A percentile compares a stretch with the other conserved stretches of the same genome.
phyloP scores from a whole-genome alignment of 1,139 yeast species.

The Spathaspora sp. region DNA sequence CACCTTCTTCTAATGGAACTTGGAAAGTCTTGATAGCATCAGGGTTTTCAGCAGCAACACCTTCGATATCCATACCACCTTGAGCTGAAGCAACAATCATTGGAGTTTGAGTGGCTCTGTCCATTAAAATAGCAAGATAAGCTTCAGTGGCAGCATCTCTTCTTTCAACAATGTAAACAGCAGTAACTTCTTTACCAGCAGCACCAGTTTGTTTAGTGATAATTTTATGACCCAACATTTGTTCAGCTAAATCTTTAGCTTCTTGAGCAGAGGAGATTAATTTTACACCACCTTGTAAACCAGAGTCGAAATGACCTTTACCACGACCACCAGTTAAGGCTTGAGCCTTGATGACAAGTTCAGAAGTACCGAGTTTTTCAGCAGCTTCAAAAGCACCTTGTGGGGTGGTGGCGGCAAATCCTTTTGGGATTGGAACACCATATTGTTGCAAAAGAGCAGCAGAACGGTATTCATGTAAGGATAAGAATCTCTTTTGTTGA shows the following conservation, averaged over 20 bases:
- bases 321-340: conserved; percentile 99
- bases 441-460: conserved; percentile 80
- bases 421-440: conserved; percentile 90
- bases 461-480: conserved; percentile 95
- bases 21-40: conserved; percentile 89
- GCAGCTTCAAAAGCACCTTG: conserved; percentile 87
- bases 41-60: conserved; percentile 92
- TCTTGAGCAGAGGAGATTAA: conserved; percentile 83
- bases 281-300: conserved; percentile 96
- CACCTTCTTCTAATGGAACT: conserved; percentile 75
- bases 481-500: conserved; percentile 63
- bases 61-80: conserved; percentile 99
- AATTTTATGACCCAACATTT: conserved; percentile 90
- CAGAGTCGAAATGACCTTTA: conserved; percentile 95
- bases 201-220: conserved; percentile 98
- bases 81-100: conserved; percentile 94
- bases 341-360: conserved; percentile 95
- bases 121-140: conserved; percentile 91
- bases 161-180: conserved; percentile 94
- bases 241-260: conserved; percentile 80
- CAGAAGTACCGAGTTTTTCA: conserved; percentile 60
- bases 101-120: conserved; percentile 87
- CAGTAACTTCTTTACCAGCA: conserved; percentile 95
- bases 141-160: conserved; percentile 94
- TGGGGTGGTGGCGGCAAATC: conserved; percentile 87